phyloP scores from a whole-genome alignment of 805 yeast genomes.

The Candida insectorum region DNA sequence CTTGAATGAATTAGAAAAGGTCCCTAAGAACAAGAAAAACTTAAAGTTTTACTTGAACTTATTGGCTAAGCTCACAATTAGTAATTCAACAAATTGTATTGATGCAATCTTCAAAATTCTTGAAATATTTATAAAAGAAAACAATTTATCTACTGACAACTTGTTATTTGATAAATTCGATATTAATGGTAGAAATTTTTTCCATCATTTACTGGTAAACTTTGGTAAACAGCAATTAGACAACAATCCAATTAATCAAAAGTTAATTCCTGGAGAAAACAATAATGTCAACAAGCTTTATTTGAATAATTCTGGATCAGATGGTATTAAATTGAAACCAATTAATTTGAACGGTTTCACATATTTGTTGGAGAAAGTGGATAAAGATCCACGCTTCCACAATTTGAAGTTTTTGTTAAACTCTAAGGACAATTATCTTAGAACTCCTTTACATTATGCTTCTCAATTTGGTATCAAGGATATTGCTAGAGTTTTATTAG shows the following conservation, averaged over 20 bases:
- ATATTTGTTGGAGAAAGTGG: constrained; percentile 54
- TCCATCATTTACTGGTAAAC: constrained; percentile 79
- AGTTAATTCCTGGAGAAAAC: constrained; percentile 27
- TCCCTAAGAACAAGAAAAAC: constrained; percentile 37
- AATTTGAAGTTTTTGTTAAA: constrained; percentile 35
- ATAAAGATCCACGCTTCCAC: constrained; percentile 6
- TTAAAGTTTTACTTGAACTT: constrained; percentile 55
- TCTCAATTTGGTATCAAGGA: constrained; percentile 79
- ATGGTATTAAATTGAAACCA: constrained; percentile 9
- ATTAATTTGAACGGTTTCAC: constrained; percentile 47
- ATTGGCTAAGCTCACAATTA: constrained; percentile 61
- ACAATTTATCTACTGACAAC: constrained; percentile 14
- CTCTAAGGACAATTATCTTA: constrained; percentile 67
- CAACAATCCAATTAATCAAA: constrained; percentile 22
- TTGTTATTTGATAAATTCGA: constrained; percentile 57
- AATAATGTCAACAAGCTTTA: constrained; percentile 22
- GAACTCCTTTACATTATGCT: constrained; percentile 89
- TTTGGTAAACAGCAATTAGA: constrained; percentile 58
- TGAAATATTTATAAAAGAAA: constrained; percentile 38
- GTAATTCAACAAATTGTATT: constrained; percentile 55
- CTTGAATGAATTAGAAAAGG: constrained; percentile 32
- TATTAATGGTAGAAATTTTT: constrained; percentile 75
- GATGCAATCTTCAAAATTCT: constrained; percentile 50
- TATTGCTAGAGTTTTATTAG: constrained; percentile 56
- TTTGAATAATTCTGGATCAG: constrained; percentile 28